Evolutionary conservation across 2,329 filamentous ascomycete genomes (phyloP).

Genomic region (Cercospora janseana): DNA sequence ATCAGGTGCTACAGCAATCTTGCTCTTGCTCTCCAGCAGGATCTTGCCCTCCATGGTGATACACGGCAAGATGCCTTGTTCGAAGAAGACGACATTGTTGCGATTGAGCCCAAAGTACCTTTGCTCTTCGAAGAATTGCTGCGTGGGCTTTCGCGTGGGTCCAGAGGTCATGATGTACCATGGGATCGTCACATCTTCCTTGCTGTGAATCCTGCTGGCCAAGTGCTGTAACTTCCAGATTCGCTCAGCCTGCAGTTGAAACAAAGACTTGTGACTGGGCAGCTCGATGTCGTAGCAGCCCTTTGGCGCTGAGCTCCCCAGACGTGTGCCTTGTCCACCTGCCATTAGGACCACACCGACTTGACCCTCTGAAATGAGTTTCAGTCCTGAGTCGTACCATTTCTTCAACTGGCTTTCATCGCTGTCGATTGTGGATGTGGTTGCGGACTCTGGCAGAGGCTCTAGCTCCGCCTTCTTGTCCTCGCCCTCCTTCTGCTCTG

Average conservation of each 20-base stretch:
- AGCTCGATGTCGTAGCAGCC: slow-evolving; percentile 96
- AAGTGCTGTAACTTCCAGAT: slow-evolving; percentile 83
- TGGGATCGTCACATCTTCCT: slow-evolving; percentile 67
- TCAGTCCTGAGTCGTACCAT: slow-evolving; percentile 75
- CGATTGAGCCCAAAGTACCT: slow-evolving; percentile 84
- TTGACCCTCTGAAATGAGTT: slow-evolving; percentile 65
- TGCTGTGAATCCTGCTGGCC: slow-evolving; percentile 67
- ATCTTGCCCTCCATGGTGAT: slow-evolving; percentile 99
- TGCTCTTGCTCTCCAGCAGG: slow-evolving; percentile 82
- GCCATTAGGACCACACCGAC: slow-evolving; percentile 92
- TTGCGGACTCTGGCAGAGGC: slow-evolving; percentile 81
- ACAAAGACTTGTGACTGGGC: slow-evolving; percentile 87
- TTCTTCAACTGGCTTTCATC: slow-evolving; percentile 70
- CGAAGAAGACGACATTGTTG: slow-evolving; percentile 87
- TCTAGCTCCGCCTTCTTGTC: slow-evolving; percentile 63
- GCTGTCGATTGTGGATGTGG: slow-evolving; percentile 89
- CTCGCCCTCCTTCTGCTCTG: slow-evolving; percentile 60
- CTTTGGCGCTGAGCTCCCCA: slow-evolving; percentile 94
- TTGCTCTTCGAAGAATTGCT: slow-evolving; percentile 87
- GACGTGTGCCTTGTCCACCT: slow-evolving; percentile 89
- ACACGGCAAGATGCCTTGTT: slow-evolving; percentile 93
- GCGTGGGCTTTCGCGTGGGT: slow-evolving; percentile 86
- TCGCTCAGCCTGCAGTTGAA: slow-evolving; percentile 95
- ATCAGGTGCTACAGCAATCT: slow-evolving; percentile 90
- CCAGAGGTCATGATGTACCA: slow-evolving; percentile 99